phyloP scores from a whole-genome alignment of 2,329 filamentous ascomycete species.

The Fusarium sp. region DNA sequence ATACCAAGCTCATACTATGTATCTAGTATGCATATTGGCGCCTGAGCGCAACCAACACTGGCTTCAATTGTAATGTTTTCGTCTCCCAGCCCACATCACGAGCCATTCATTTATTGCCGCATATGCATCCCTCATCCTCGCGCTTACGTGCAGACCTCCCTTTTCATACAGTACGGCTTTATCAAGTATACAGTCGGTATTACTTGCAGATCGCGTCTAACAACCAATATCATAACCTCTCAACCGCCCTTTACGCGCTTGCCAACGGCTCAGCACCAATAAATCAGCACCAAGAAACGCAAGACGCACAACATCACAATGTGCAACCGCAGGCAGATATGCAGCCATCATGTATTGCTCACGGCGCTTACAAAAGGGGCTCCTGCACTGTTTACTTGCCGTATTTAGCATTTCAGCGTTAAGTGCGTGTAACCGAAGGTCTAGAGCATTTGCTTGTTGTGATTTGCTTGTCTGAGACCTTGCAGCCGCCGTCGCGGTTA shows the following conservation, averaged over 20 bases:
- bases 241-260: constrained; percentile 36
- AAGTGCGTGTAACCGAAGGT: constrained; percentile 13
- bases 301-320: constrained; percentile 9
- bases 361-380: constrained; percentile 22
- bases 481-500: constrained; percentile 28
- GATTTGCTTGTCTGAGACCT: constrained; percentile 20
- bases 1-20: background rate
- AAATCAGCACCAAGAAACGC: background rate
- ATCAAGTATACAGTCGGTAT: background rate
- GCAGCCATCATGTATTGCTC: constrained; percentile 7
- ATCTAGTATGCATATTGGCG: constrained; percentile 8
- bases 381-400: background rate
- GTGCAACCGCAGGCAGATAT: constrained; percentile 10
- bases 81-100: background rate
- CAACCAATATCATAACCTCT: background rate
- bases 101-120: background rate
- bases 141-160: constrained; percentile 11
- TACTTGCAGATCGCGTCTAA: constrained; percentile 33
- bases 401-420: constrained; percentile 1
- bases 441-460: constrained; percentile 17
- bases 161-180: background rate
- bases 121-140: constrained; percentile 19
- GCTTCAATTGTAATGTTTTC: background rate
- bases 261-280: constrained; percentile 24
- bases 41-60: background rate